Evolutionary conservation across 306 rosid genomes (phyloP), one percentile per base, ranked within the genome.

Genomic region (Lathyrus aphaca): DNA sequence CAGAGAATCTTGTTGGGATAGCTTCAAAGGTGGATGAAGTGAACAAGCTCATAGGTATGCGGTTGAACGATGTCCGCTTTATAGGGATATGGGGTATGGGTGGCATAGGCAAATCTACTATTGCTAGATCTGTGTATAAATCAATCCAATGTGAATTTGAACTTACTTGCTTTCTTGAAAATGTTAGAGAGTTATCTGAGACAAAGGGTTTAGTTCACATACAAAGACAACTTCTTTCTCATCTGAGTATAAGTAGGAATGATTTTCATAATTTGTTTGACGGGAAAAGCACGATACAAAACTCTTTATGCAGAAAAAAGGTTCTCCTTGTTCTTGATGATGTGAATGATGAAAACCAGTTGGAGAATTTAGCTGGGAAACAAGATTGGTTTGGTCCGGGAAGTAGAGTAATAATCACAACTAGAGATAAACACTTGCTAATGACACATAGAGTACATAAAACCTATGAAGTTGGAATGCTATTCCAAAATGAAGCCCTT

Each of bases 31-130:
- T 71, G 23, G 38, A 44, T 11, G 5, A 70, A 57, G 57, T 70
- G 57, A 70, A 27, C n/a, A 11, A 23, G 19, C 46, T 42, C n/a
- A 16, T 71, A 17, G 67, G 57, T 8, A 44, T 43, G 30, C 64
- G 32, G 18, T 50, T 63, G 30, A 53, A 63, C n/a, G 77, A 39
- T 8, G 77, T 73, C 27, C 53, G 71, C 53, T 63, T 50, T 73
- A 50, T 73, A 23, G 77, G 77, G 30, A 72, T 72, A 61, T 61
- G 77, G 69, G 77, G 77, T 19, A 72, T 72, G 77, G 69, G 69
- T 9, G 77, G 77, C 51, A 48, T 61, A 14, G 77, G 69, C 12
- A 60, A 72, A 38, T 35, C 77, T 19, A 48, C 77, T 15, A 63
- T 72, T 72, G 69, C 77, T 19, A 72, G 69, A 48, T 60, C 46